Evolutionary conservation across 1,284 basidiomycete species (phyloP).

Genomic region (Cystobasidium pallidum): DNA sequence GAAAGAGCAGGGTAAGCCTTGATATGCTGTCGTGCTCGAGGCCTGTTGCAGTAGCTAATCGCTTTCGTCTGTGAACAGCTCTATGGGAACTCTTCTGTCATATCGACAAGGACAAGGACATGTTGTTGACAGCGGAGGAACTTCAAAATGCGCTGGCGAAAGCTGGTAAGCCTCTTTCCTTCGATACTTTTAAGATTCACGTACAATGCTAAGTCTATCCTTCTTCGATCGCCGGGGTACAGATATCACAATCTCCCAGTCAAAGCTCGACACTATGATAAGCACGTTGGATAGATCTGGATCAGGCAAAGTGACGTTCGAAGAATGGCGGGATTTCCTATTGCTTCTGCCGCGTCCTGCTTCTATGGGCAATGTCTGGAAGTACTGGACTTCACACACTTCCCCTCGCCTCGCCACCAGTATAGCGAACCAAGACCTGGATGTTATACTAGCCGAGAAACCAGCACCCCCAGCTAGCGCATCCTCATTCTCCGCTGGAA

Average conservation of each 20-base stretch:
- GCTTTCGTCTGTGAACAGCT: background rate
- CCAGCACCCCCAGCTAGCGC: background rate
- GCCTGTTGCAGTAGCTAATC: background rate
- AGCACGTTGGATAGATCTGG: constrained; percentile 43
- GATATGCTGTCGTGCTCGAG: background rate
- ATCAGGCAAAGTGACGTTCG: constrained; percentile 66
- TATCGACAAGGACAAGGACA: constrained; percentile 45
- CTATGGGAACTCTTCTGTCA: constrained; percentile 29
- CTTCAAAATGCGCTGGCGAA: constrained; percentile 31
- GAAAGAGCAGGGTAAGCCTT: constrained; percentile 16
- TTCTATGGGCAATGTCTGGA: constrained; percentile 82
- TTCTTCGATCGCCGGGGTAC: background rate
- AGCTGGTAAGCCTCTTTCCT: constrained; percentile 6
- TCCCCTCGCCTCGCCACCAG: constrained; percentile 46
- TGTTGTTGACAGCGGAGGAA: constrained; percentile 41
- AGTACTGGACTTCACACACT: constrained; percentile 51
- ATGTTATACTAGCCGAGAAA: constrained; percentile 47
- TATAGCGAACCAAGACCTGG: constrained; percentile 49
- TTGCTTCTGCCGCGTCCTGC: constrained; percentile 77
- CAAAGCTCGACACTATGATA: constrained; percentile 48
- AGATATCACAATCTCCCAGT: constrained; percentile 45
- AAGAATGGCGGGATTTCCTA: constrained; percentile 86
- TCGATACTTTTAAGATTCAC: background rate
- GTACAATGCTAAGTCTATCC: background rate
- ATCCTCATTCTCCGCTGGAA: constrained; percentile 8